Percentiles rank a stretch among this genome's conserved stretches.
These are phyloP conservation scores for Spiraea crenata DNA, from an alignment of 331 rosid species.

Conservation along the genomic window DNA sequence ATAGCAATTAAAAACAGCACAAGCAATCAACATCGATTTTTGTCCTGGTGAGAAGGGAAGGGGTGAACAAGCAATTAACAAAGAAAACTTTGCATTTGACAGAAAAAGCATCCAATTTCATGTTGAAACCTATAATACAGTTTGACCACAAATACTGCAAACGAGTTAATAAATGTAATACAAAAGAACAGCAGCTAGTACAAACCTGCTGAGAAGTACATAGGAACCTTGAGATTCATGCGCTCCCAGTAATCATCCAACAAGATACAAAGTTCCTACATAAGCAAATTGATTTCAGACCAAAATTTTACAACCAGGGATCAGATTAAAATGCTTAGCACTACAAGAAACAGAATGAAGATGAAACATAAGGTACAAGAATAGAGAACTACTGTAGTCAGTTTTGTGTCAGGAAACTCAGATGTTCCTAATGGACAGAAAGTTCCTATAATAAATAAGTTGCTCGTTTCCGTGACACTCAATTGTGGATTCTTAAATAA, in stretches of 20 bases:
- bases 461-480: neutral
- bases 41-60: too few relatives aligned
- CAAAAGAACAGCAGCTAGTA: constrained; percentile 8
- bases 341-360: constrained; percentile 4
- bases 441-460: too few relatives aligned
- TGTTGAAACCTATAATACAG: neutral
- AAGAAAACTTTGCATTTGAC: too few relatives aligned
- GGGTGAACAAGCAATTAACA: too few relatives aligned
- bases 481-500: neutral
- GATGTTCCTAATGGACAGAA: neutral
- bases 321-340: neutral
- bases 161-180: constrained; percentile 10
- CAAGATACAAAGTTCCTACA: constrained; percentile 87
- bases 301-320: neutral
- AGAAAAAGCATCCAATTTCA: neutral
- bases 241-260: constrained; percentile 98
- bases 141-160: neutral
- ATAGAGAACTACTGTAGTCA: neutral
- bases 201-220: constrained; percentile 89
- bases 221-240: constrained; percentile 87
- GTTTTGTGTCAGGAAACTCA: neutral
- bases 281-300: constrained; percentile 17
- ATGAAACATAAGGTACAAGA: neutral
- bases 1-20: too few relatives aligned
- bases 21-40: too few relatives aligned